Conservation (phyloP, 257 asterid genomes). For the Solanum pimpinellifolium region DNA sequence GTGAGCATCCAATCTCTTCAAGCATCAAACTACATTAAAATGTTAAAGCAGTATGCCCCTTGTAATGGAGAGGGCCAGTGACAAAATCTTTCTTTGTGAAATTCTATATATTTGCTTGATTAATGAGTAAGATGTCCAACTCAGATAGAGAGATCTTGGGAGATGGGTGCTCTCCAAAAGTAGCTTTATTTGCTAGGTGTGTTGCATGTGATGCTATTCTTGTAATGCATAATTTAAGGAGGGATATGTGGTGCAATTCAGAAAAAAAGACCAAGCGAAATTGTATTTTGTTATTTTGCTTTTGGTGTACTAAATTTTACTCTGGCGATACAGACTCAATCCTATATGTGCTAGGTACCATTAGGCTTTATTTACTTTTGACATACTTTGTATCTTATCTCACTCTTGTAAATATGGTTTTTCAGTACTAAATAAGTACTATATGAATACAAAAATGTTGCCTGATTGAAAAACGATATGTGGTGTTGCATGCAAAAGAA, state of each 20-base stretch:
- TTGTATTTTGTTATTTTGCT: neutral
- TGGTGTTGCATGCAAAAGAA: neutral
- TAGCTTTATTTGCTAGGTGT: neutral
- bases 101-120: neutral
- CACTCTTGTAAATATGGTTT: neutral
- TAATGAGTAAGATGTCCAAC: neutral
- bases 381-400: neutral
- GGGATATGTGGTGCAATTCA: neutral
- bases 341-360: neutral
- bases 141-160: neutral
- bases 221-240: neutral
- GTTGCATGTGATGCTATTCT: neutral
- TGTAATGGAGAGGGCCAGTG: slow-evolving; percentile 18
- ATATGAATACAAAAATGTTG: neutral
- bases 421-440: neutral
- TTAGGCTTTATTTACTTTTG: neutral
- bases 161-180: neutral
- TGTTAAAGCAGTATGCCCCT: slow-evolving; percentile 87
- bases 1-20: slow-evolving; percentile 53
- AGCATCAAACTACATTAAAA: slow-evolving; percentile 97
- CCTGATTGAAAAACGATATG: neutral
- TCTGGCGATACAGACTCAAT: neutral
- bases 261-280: neutral
- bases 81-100: neutral
- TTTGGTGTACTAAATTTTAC: neutral